Evolutionary conservation across 1,139 yeast species (phyloP).

Genomic region (Lodderomyces pseudojiufengensis): DNA sequence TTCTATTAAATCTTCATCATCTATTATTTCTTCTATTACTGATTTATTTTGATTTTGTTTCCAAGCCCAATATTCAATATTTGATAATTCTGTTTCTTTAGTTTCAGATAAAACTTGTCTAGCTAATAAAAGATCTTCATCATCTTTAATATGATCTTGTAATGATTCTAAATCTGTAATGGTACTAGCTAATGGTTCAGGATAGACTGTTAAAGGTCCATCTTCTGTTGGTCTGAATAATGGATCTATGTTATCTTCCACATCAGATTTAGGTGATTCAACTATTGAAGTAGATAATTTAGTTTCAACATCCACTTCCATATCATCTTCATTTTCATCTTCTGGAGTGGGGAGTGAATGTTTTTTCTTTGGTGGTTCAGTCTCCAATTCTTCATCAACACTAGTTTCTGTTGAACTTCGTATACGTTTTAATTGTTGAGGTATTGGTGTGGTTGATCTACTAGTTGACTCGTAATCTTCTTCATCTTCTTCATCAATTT

Average conservation of each 20-base stretch:
- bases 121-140: conserved; percentile 64
- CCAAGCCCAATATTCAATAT: conserved; percentile 69
- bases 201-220: conserved; percentile 50
- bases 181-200: conserved; percentile 31
- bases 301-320: conserved; percentile 4
- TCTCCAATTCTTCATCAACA: conserved; percentile 25
- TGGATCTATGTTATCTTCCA: conserved; percentile 23
- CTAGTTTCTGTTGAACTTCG: conserved; percentile 28
- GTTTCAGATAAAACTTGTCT: conserved; percentile 38
- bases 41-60: conserved; percentile 32
- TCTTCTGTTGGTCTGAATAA: conserved; percentile 44
- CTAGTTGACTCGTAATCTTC: conserved; percentile 38
- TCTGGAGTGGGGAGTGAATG: conserved; percentile 5
- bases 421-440: conserved; percentile 26
- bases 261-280: background rate
- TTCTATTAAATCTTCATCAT: conserved; percentile 27
- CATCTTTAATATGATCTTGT: conserved; percentile 60
- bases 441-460: conserved; percentile 40
- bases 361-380: conserved; percentile 15
- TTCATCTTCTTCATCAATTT: conserved; percentile 27
- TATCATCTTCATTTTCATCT: conserved; percentile 7
- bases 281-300: no score
- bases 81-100: conserved; percentile 21
- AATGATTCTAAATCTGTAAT: conserved; percentile 47
- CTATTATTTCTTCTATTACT: conserved; percentile 21